phyloP scores from a whole-genome alignment of 768 basidiomycete species.

The Ramaria sp. region DNA sequence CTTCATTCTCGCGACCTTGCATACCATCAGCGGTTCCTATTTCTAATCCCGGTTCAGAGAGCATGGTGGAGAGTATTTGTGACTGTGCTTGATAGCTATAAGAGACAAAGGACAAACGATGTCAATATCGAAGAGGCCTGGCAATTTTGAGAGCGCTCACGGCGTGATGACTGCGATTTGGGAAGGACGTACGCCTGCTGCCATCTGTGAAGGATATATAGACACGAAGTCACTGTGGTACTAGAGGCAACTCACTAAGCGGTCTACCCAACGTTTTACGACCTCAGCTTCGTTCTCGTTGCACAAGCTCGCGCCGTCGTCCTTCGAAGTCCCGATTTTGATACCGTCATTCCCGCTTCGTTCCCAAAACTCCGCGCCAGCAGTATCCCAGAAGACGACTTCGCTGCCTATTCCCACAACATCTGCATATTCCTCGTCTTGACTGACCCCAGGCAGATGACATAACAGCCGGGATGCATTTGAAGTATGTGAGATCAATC shows the following conservation, averaged over 20 bases:
- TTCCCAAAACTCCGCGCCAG: slow-evolving; percentile 91
- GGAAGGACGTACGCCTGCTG: slow-evolving; percentile 45
- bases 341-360: slow-evolving; percentile 42
- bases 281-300: slow-evolving; percentile 94
- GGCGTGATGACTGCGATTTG: slow-evolving; percentile 89
- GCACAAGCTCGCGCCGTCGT: slow-evolving; percentile 82
- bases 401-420: slow-evolving; percentile 47
- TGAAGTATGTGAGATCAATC: slow-evolving; percentile 56
- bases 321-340: slow-evolving; percentile 12
- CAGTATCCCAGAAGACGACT: slow-evolving; percentile 89
- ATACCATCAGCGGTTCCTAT: slow-evolving; percentile 95
- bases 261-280: slow-evolving; percentile 73
- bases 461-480: slow-evolving; percentile 64
- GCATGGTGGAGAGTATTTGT: slow-evolving; percentile 61
- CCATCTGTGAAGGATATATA: slow-evolving; percentile 30
- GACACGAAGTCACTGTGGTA: not conserved
- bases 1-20: slow-evolving; percentile 95
- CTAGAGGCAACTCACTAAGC: slow-evolving; percentile 41
- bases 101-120: not conserved
- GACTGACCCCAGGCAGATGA: slow-evolving; percentile 48
- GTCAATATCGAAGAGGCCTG: no score
- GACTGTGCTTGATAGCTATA: slow-evolving; percentile 90
- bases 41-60: slow-evolving; percentile 49
- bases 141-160: slow-evolving; percentile 31
- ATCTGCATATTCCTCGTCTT: slow-evolving; percentile 64